Percentiles rank a stretch among this genome's conserved stretches.
These are phyloP conservation scores for Epicoccum sorghinum DNA, from an alignment of 2,329 filamentous ascomycete genomes.

Conservation along the genomic window DNA sequence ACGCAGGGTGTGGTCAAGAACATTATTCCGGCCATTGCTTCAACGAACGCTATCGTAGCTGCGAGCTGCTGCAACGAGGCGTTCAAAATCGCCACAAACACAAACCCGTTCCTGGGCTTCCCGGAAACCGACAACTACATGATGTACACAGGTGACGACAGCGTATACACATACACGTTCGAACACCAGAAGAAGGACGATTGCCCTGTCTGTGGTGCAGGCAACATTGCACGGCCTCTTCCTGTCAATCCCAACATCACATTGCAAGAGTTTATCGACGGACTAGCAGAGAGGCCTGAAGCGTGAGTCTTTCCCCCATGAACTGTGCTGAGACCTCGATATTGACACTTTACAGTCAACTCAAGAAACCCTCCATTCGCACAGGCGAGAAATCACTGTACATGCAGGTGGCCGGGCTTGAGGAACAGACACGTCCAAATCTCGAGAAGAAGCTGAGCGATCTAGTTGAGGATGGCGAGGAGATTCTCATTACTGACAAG, in stretches of 20 bases:
- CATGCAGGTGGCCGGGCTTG: slow-evolving; percentile 83
- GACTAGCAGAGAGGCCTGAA: slow-evolving; percentile 80
- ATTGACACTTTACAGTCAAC: slow-evolving; percentile 59
- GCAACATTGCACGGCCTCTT: slow-evolving; percentile 75
- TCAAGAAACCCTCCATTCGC: slow-evolving; percentile 90
- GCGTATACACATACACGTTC: slow-evolving; percentile 97
- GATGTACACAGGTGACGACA: slow-evolving; percentile 98
- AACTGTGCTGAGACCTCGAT: not conserved
- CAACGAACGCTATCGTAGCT: slow-evolving; percentile 95
- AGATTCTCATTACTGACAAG: slow-evolving; percentile 92
- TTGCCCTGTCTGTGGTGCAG: slow-evolving; percentile 84
- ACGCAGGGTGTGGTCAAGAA: slow-evolving; percentile 99
- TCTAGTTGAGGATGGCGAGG: slow-evolving; percentile 79
- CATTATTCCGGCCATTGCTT: slow-evolving; percentile 97
- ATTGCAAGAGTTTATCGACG: slow-evolving; percentile 83
- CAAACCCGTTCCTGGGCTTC: slow-evolving; percentile 78
- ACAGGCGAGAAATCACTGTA: slow-evolving; percentile 85
- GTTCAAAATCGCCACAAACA: slow-evolving; percentile 86
- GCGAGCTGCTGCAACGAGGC: slow-evolving; percentile 97
- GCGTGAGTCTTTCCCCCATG: slow-evolving; percentile 53
- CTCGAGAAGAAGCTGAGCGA: slow-evolving; percentile 78
- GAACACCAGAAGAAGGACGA: slow-evolving; percentile 92
- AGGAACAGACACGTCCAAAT: slow-evolving; percentile 84
- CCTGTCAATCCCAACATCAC: slow-evolving; percentile 73
- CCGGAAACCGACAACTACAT: slow-evolving; percentile 84